A percentile compares a stretch with the other conserved stretches of the same genome.
Evolutionary conservation across 2,329 filamentous ascomycete genomes (phyloP).

Genomic region (Alternaria longipes): DNA sequence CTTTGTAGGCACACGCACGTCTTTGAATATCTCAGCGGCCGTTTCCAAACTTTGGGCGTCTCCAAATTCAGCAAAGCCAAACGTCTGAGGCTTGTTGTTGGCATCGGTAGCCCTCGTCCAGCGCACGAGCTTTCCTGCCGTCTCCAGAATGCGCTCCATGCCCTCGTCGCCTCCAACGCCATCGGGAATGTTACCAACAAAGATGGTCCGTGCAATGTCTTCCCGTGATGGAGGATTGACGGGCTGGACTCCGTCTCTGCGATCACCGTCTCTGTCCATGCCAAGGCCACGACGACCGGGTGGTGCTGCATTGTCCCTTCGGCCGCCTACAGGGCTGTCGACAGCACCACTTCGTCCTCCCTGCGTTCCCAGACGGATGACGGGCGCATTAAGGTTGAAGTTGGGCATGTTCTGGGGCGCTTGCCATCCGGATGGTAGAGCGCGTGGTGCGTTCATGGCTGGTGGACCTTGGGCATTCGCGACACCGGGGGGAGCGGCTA

Average conservation of each 20-base stretch:
- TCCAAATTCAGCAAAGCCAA: conserved; percentile 96
- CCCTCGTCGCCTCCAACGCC: conserved; percentile 79
- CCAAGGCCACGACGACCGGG: conserved; percentile 64
- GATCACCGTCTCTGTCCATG: conserved; percentile 66
- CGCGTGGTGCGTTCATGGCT: conserved; percentile 81
- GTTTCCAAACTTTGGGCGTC: conserved; percentile 87
- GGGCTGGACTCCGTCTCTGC: conserved; percentile 71
- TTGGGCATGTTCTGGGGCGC: conserved; percentile 91
- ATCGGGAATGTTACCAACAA: conserved; percentile 85
- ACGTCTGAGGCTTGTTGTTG: conserved; percentile 83
- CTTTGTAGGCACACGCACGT: conserved; percentile 82
- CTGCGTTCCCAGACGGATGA: conserved; percentile 89
- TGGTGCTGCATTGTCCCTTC: conserved; percentile 58
- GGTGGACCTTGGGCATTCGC: conserved; percentile 74
- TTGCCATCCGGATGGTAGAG: conserved; percentile 84
- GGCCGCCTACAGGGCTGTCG: conserved; percentile 56
- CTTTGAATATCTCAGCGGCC: conserved; percentile 83
- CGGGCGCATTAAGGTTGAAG: conserved; percentile 97
- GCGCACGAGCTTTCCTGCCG: conserved; percentile 80
- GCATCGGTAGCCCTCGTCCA: conserved; percentile 84
- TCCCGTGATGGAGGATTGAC: conserved; percentile 85
- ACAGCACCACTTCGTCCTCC: conserved; percentile 65
- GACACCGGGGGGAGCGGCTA: conserved; percentile 79
- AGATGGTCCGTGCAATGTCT: conserved; percentile 90
- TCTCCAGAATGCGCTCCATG: conserved; percentile 78